Evolutionary conservation across 2,329 filamentous ascomycete genomes (phyloP).

Genomic region (Aspergillus hortae): DNA sequence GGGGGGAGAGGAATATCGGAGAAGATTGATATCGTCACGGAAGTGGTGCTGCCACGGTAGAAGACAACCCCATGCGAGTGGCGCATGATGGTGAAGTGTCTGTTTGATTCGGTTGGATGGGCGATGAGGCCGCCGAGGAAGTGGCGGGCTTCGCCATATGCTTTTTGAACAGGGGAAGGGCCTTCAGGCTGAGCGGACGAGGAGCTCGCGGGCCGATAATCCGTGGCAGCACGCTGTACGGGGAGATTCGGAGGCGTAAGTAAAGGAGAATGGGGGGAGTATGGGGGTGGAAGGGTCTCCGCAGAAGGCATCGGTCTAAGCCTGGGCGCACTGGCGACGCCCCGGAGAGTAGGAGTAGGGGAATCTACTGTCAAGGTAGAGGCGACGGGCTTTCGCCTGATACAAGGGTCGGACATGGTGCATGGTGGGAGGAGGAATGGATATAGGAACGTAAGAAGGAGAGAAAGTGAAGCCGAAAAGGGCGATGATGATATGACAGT

Average conservation of each 20-base stretch:
- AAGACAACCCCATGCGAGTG: conserved; percentile 63
- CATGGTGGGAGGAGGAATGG: not conserved
- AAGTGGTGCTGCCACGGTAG: conserved; percentile 64
- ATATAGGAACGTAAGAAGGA: not conserved
- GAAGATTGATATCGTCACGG: conserved; percentile 63
- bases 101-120: conserved; percentile 62
- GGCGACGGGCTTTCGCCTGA: not conserved
- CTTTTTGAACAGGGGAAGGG: conserved; percentile 25
- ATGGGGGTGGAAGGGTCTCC: not conserved
- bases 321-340: not conserved
- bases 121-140: conserved; percentile 63
- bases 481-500: not conserved
- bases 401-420: not conserved
- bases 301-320: not conserved
- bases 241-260: not conserved
- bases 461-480: not conserved
- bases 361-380: not conserved
- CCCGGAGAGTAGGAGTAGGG: not conserved
- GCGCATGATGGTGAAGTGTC: conserved; percentile 63
- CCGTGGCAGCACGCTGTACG: conserved; percentile 2
- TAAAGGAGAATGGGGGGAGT: not conserved
- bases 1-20: conserved; percentile 55
- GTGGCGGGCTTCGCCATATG: conserved; percentile 55
- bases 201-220: not conserved
- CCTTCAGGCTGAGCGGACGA: not conserved